Base-by-base conservation (phyloP, 2,329 filamentous ascomycete genomes). In the Sclerotinia nivalis region DNA sequence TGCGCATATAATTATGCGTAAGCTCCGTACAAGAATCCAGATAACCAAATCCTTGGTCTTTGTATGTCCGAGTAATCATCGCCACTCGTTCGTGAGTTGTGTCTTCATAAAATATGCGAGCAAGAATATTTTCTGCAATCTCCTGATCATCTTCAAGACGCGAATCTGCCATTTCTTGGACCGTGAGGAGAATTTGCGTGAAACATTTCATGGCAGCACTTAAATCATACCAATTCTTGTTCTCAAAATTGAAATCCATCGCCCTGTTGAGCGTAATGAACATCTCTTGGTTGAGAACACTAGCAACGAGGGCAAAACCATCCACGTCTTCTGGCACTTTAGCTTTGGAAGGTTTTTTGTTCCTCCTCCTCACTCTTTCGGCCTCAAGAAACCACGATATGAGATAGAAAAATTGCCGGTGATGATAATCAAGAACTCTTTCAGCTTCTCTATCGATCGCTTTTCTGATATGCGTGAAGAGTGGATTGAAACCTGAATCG, bases 21-120 rank as follows among this genome's bases (percentile, higher is more conserved):
- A 98, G 87, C 76, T 99, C 95, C 1, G 95, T 98, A 70, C 91
- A 90, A 8, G 94, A 91, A 80, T 99, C 94, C 1, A 99, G 85
- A 75, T 97, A 99, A 69, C 93, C 92, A 75, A 97, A 96, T 0
- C 93, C 92, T 81, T 98, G 96, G 71, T 95, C 93, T 74, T 96
- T 97, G 82, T 96, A 98, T n/a, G 87, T 90, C 72, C 91, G 86
- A 0, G 95, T 85, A 67, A 97, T 91, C 71, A 89, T 87, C 43
- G 95, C 87, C 66, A 99, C 87, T 34, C 92, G 86, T 72, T 99
- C 95, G 77, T 99, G 94, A 0, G 94, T 97, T 0, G 92, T 88
- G 77, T 98, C 93, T 80, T 99, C 96, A 81, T 99, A 99, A 79
- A 99, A 99, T n/a, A 99, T 93, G 72, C 95, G 92, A 76, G 91